These are phyloP conservation scores for Mitragyna speciosa DNA, from an alignment of 257 asterid genomes.

Conservation along the genomic window DNA sequence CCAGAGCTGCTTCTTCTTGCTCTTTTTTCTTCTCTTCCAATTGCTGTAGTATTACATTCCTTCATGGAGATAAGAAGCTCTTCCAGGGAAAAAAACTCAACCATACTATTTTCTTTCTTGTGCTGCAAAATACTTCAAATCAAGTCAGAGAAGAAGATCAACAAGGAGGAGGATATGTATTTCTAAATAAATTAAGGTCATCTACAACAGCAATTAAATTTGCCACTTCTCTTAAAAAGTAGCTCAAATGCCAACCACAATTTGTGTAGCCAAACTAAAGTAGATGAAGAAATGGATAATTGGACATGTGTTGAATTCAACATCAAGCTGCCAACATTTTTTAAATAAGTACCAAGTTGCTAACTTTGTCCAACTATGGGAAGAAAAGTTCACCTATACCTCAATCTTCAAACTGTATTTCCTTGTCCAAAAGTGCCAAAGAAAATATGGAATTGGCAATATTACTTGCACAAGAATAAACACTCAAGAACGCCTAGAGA, in stretches of 20 bases:
- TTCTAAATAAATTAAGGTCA: not conserved
- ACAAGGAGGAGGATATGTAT: not conserved
- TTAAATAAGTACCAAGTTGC: too few relatives aligned
- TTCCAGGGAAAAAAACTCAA: constrained; percentile 48
- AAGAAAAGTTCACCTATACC: not conserved
- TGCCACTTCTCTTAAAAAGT: not conserved
- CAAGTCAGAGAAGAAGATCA: not conserved
- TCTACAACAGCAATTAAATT: not conserved
- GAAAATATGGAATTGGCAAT: too few relatives aligned
- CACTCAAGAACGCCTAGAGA: not conserved
- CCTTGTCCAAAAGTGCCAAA: not conserved
- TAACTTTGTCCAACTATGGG: not conserved
- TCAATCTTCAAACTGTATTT: not conserved
- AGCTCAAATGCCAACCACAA: not conserved
- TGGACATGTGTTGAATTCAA: not conserved
- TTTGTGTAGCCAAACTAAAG: not conserved
- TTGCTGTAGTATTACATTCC: constrained; percentile 32
- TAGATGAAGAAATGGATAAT: not conserved
- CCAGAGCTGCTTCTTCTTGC: constrained; percentile 41
- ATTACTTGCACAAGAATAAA: not conserved
- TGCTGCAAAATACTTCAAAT: constrained; percentile 43
- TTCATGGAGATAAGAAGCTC: constrained; percentile 44
- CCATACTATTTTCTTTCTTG: constrained; percentile 42
- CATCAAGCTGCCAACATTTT: not conserved
- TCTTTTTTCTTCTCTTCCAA: constrained; percentile 39